phyloP scores from a whole-genome alignment of 352 stramenopile genomes.

The Pythium dissimile region DNA sequence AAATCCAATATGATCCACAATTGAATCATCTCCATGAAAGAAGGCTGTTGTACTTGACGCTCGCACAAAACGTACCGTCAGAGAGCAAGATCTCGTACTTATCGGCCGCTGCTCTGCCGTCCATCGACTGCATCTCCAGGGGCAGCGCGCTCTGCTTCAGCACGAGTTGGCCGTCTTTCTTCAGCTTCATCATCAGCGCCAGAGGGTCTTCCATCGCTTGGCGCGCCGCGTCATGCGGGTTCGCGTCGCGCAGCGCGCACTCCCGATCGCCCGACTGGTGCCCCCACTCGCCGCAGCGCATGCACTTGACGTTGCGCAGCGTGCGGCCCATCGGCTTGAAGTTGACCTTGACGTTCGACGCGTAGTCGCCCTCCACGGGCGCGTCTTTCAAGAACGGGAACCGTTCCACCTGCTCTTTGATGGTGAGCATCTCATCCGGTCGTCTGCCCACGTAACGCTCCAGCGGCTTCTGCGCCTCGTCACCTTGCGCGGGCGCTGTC shows the following conservation, averaged over 20 bases:
- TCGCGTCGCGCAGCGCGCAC: slow-evolving; percentile 67
- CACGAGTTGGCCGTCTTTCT: slow-evolving; percentile 56
- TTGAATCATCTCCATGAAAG: neutral
- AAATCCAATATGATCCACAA: neutral
- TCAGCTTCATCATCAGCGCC: slow-evolving; percentile 47
- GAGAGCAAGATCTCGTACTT: slow-evolving; percentile 72
- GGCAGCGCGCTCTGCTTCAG: slow-evolving; percentile 52
- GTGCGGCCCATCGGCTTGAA: slow-evolving; percentile 85
- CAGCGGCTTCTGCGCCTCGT: slow-evolving; percentile 40
- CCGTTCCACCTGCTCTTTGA: slow-evolving; percentile 83
- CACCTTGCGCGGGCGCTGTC: slow-evolving; percentile 2
- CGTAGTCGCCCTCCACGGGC: slow-evolving; percentile 83
- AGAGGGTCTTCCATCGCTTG: slow-evolving; percentile 73
- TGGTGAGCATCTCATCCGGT: slow-evolving; percentile 66
- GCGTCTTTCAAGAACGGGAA: slow-evolving; percentile 89
- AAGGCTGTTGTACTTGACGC: too few species aligned
- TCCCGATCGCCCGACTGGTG: slow-evolving; percentile 84
- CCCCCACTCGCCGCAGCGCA: slow-evolving; percentile 80
- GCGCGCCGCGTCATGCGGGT: slow-evolving; percentile 71
- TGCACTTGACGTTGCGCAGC: slow-evolving; percentile 81
- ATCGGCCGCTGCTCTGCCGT: slow-evolving; percentile 13
- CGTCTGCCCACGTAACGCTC: slow-evolving; percentile 71
- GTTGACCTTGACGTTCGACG: slow-evolving; percentile 76
- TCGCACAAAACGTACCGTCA: slow-evolving; percentile 28
- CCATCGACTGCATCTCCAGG: slow-evolving; percentile 59